Evolutionary conservation across 371 early-diverging fungal genomes (phyloP), one percentile per base, ranked within the genome.

Genomic region (Apophysomyces variabilis): DNA sequence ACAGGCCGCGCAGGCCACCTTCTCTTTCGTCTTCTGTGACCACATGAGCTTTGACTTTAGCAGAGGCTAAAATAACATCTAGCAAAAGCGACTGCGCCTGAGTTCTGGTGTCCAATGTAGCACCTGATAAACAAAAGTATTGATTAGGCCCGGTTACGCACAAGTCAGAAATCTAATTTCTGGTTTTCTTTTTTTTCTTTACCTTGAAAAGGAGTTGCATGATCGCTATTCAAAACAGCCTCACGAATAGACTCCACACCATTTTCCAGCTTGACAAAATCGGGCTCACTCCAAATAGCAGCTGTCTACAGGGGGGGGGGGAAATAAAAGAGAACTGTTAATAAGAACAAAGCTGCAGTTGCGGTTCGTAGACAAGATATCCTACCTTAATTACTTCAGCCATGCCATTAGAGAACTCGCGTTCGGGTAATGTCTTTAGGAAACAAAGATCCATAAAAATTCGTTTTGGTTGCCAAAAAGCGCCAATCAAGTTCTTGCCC

Each of bases 381-480:
- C 0, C 38, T 57, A 45, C 60, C 78, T 99, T 99, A 78, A 99
- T 92, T 43, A 97, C 92, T 82, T 99, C 99, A 6, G 97, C 99
- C 93, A 99, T 93, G 35, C 99, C 99, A 74, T 97, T 97, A 13
- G 91, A 85, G 76, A 97, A 96, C 77, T 99, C 96, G 61, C 99
- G 90, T 50, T 87, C 87, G 3, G 98, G 97, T 62, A 99, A 80
- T 1, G 97, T 97, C 66, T 85, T 77, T 57, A 99, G 84, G 65
- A 94, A 93, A 36, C 85, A 75, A 45, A 95, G 75, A 80, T 98
- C 98, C 74, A 97, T 95, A 73, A 89, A 98, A 62, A 97, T 92
- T 57, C 94, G 90, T 74, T 89, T 85, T 7, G 99, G 99, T 75
- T 97, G 99, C 92, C 97, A 96, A 79, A 99, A 99, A 14, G 96